Base-by-base conservation (phyloP, 2,329 filamentous ascomycete genomes). In the Claviceps purpurea region DNA sequence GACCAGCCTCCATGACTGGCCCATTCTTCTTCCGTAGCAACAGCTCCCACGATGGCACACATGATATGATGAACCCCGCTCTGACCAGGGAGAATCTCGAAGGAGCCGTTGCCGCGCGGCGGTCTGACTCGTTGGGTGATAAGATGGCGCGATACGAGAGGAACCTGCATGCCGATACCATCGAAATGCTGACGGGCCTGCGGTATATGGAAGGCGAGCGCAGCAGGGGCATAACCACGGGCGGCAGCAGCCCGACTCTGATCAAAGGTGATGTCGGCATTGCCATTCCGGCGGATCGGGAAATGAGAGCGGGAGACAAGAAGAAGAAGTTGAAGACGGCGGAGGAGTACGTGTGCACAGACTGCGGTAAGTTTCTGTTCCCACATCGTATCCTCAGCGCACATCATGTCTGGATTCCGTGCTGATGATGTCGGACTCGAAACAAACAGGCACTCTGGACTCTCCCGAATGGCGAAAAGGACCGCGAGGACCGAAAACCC, bases 391-490 rank as follows among this genome's bases (percentile, higher is more conserved):
- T 34, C 10, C 4, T 11, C 10, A 34, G 30, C 30, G 10, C 10
- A 34, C 30, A 34, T 34, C 4, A 34, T 34, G 10, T 34, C 30
- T 34, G 30, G 10, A 34, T 34, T 11, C 10, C 30, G 10, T 11
- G 30, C 30, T 34, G 30, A 34, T 11, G 10, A 34, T 34, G 30
- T 11, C 26, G 26, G 10, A 34, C 11, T 34, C 34, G 43, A 46
- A 4, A n/a, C 14, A 26, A 46, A 46, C 55, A 84, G 80, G 79
- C 38, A 96, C 89, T 0, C 76, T 94, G 42, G 90, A 96, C 63
- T 95, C 88, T 16, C 91, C 91, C 0, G 91, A 97, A 72, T 97
- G 91, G 91, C 78, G 91, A 56, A 96, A 95, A 67, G 91, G 91
- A 0, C 91, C 91, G 0, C 88, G 81, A 56, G 91, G 91, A 2